A percentile compares a stretch with the other conserved stretches of the same genome.
These are phyloP conservation scores for Puccinia triticina DNA, from an alignment of 1,284 basidiomycete species.

Conservation along the genomic window DNA sequence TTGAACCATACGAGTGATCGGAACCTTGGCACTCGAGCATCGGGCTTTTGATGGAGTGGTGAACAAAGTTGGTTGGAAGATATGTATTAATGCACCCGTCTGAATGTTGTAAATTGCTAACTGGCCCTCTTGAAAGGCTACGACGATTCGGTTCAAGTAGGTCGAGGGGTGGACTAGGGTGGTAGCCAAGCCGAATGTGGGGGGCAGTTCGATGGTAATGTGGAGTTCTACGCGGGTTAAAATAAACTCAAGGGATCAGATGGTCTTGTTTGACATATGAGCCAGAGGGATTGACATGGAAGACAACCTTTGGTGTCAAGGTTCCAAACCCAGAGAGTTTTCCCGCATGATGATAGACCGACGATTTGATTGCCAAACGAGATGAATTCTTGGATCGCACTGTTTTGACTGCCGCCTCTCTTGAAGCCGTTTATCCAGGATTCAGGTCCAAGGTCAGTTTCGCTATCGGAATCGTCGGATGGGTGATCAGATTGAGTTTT, in stretches of 20 bases:
- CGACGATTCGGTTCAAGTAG: conserved; percentile 92
- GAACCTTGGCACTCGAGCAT: conserved; percentile 59
- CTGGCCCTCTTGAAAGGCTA: conserved; percentile 78
- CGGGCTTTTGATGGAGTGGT: conserved; percentile 56
- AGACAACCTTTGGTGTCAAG: conserved; percentile 67
- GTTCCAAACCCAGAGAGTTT: conserved; percentile 80
- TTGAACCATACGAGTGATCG: conserved; percentile 79
- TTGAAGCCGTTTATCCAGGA: conserved; percentile 41
- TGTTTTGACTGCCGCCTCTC: background rate
- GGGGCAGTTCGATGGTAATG: conserved; percentile 72
- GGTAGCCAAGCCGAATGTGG: conserved; percentile 75
- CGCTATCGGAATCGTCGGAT: conserved; percentile 4
- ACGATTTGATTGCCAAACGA: conserved; percentile 59
- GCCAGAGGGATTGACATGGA: background rate
- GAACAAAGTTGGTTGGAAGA: conserved; percentile 22
- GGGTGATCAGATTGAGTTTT: background rate
- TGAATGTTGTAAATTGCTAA: conserved; percentile 94
- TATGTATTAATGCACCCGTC: conserved; percentile 68
- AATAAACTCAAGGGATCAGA: conserved; percentile 39
- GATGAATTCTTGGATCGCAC: conserved; percentile 52
- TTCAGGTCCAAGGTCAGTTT: conserved; percentile 14
- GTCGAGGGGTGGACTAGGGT: conserved; percentile 88
- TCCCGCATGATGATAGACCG: conserved; percentile 71
- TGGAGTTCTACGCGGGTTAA: conserved; percentile 64
- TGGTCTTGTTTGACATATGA: conserved; percentile 36